These are phyloP conservation scores for Castanea sativa DNA, from an alignment of 306 rosid genomes.

Conservation along the genomic window DNA sequence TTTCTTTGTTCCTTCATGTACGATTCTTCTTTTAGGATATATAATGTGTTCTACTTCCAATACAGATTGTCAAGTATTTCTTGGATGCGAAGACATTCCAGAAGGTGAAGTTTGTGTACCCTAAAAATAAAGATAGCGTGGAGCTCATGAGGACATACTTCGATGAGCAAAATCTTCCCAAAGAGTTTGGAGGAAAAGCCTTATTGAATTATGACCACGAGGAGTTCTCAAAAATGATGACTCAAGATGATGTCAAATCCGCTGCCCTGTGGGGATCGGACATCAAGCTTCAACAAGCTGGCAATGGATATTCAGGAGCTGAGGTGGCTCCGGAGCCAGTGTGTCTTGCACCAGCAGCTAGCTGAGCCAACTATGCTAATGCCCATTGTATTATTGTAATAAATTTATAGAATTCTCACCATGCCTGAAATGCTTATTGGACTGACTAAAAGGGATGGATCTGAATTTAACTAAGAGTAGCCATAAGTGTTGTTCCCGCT, in stretches of 20 bases:
- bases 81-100: conserved; percentile 82
- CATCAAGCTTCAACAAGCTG: conserved; percentile 31
- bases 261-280: conserved; percentile 59
- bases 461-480: neutral
- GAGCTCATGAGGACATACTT: conserved; percentile 79
- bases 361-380: conserved; percentile 10
- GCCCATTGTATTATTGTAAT: neutral
- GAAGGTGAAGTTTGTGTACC: conserved; percentile 84
- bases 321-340: conserved; percentile 47
- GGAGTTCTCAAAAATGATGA: conserved; percentile 70
- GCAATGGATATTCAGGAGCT: conserved; percentile 46
- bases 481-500: neutral
- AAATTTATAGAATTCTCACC: neutral
- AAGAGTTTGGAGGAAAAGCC: conserved; percentile 78
- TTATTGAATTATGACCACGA: conserved; percentile 60
- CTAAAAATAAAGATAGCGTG: conserved; percentile 71
- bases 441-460: neutral
- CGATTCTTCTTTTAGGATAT: neutral
- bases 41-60: neutral
- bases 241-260: conserved; percentile 66
- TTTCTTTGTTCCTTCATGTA: neutral
- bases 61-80: conserved; percentile 84
- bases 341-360: neutral
- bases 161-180: conserved; percentile 84
- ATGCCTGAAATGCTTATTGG: neutral